phyloP scores from a whole-genome alignment of 2,329 filamentous ascomycete genomes.

The Dactylellina parvicollis region DNA sequence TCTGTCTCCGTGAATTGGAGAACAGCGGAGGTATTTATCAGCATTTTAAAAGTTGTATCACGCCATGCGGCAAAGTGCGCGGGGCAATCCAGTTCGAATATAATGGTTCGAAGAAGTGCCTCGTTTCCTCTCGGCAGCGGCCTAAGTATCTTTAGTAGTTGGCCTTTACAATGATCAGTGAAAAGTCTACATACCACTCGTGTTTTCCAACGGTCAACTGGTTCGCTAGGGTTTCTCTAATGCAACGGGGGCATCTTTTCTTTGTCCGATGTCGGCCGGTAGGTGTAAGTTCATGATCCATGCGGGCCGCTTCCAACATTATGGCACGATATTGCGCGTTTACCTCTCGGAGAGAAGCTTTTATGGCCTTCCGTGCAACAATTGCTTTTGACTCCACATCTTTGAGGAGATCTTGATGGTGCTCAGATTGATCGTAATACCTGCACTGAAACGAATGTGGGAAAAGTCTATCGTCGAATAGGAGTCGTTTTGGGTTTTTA shows the following conservation, averaged over 20 bases:
- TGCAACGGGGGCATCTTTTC: constrained; percentile 60
- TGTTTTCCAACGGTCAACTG: constrained; percentile 64
- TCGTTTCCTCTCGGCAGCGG: constrained; percentile 17
- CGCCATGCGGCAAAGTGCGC: constrained; percentile 54
- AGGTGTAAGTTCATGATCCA: constrained; percentile 30
- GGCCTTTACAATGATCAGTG: constrained; percentile 59
- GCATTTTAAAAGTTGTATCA: constrained; percentile 53
- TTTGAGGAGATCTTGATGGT: constrained; percentile 60
- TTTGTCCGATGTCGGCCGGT: constrained; percentile 9
- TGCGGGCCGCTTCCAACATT: not conserved
- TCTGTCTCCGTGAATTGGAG: constrained; percentile 49
- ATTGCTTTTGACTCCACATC: constrained; percentile 13
- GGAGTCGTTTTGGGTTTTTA: constrained; percentile 55
- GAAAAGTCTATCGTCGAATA: constrained; percentile 62
- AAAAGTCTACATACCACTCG: constrained; percentile 68
- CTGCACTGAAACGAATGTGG: constrained; percentile 63
- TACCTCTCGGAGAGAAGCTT: not conserved
- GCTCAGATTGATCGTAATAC: constrained; percentile 64
- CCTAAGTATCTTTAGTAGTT: constrained; percentile 5
- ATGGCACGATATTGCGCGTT: constrained; percentile 10
- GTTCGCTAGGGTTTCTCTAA: constrained; percentile 58
- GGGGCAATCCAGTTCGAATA: constrained; percentile 55
- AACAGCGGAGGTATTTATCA: constrained; percentile 54
- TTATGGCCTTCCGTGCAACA: not conserved
- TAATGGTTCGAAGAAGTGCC: constrained; percentile 11